Conservation (phyloP, 2,329 filamentous ascomycete species). For the Metarhizium robertsii region DNA sequence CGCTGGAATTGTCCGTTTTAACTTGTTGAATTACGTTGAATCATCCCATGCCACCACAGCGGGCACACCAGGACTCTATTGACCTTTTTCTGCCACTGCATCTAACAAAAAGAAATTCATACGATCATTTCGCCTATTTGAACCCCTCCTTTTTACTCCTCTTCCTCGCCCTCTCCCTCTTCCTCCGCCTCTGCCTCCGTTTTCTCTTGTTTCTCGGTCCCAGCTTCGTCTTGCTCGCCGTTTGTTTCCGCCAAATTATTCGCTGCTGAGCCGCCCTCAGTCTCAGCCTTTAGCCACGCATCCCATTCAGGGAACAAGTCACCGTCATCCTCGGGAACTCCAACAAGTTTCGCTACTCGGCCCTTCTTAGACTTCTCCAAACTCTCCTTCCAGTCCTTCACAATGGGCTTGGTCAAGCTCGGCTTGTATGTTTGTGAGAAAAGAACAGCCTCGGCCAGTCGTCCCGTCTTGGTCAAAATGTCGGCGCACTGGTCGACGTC, state of each 20-base stretch:
- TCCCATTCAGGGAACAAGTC: slow-evolving; percentile 97
- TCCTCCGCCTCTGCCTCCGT: slow-evolving; percentile 13
- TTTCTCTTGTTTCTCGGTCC: slow-evolving; percentile 11
- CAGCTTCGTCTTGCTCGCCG: slow-evolving; percentile 5
- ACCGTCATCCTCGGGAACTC: slow-evolving; percentile 70
- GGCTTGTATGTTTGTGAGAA: slow-evolving; percentile 96
- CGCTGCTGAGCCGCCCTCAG: slow-evolving; percentile 45
- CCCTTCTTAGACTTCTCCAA: slow-evolving; percentile 79
- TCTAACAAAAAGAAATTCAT: slow-evolving; percentile 1
- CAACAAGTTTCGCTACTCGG: slow-evolving; percentile 75
- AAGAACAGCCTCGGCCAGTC: slow-evolving; percentile 76
- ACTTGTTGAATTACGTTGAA: neutral
- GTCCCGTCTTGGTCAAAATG: slow-evolving; percentile 67
- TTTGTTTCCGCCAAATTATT: neutral
- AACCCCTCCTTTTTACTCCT: slow-evolving; percentile 8
- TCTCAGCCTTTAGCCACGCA: slow-evolving; percentile 75
- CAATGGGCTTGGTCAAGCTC: slow-evolving; percentile 57
- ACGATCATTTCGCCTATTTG: neutral
- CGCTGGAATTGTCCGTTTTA: neutral
- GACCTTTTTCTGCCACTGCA: neutral
- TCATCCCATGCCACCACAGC: neutral
- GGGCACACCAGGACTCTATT: neutral
- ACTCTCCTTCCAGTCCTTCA: slow-evolving; percentile 69
- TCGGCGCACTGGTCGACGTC: slow-evolving; percentile 76
- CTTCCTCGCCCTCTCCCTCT: slow-evolving; percentile 11